Base-by-base conservation (phyloP, 2,329 filamentous ascomycete genomes). In the Diplocarpon mali region DNA sequence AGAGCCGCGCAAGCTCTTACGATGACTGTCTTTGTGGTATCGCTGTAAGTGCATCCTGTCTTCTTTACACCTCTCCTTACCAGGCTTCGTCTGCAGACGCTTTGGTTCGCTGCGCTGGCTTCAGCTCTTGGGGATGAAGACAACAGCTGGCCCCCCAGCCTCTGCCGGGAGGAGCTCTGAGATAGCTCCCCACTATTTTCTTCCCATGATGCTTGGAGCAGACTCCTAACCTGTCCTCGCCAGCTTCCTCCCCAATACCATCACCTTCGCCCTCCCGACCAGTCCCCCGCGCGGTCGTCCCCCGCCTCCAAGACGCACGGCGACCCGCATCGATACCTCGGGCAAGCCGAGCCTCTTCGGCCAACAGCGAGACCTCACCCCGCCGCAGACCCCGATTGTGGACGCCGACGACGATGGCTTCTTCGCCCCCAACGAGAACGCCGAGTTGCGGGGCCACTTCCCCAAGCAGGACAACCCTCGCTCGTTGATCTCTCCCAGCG, bases 241-340 rank as follows among this genome's bases (percentile, higher is more conserved):
- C 61, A 95, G 89, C 46, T 95, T 95, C 62, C 76, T 95, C 30
- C 90, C 90, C 29, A 89, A 94, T 64, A 96, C 90, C 34, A 73
- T 95, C 59, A 81, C 94, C 64, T 96, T 96, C 64, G 80, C 81
- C 55, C 71, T 85, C 45, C 76, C 77, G 10, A 71, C 49, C 46
- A 71, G 70, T 28, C 68, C 69, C 41, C 66, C 64, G 28, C 51
- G 46, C 32, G 45, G 46, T 35, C 54, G 51, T 47, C 46, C 48
- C 1, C 46, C 32, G 24, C 42, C 42, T 45, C 56, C 56, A 56
- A 66, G 46, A 66, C 65, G 34, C 38, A 37, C 46, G 63, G 42
- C 41, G 62, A 71, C 70, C 49, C 79, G 66, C 40, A 74, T 76
- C 9, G 68, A 73, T 17, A 80, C 73, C 2, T 73, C 75, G 11